Base-by-base conservation (phyloP, 2,329 filamentous ascomycete genomes). In the Lecanicillium sp. region DNA sequence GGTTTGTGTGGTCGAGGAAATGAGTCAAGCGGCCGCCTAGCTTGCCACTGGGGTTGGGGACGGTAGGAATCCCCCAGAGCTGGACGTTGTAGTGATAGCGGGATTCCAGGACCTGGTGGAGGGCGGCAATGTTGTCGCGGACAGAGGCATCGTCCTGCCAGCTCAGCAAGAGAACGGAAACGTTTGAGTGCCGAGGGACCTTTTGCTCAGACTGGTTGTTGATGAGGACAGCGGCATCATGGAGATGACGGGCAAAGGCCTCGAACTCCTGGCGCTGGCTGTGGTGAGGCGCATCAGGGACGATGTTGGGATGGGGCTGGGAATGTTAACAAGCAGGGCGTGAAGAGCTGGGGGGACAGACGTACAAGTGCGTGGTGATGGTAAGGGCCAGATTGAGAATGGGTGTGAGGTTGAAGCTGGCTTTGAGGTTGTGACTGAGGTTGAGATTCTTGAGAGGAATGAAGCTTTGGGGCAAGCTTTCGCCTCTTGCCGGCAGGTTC, bases 221-320 rank as follows among this genome's bases (percentile, higher is more conserved):
- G 55, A 84, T 82, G 57, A 82, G 70, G 74, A 83, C 82, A 54
- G 81, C 80, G 42, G 80, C 81, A 72, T 84, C 81, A 60, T 84
- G 81, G 37, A 84, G 72, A 66, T 84, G 81, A 39, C 80, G 74
- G 51, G 80, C 81, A 60, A 84, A 84, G 45, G 78, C 74, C 63
- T 84, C 81, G 64, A 84, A 84, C 57, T 83, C 79, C 64, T 79
- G 73, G 55, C 77, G 73, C 56, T 79, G 73, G 48, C 63, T 60
- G 56, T 60, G 61, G 11, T 40, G 44, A 26, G 44, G 44, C 36
- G 44, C 44, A 40, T 47, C 44, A 20, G 48, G 48, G 30, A 46
- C 44, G 43, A 39, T 49, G 23, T 48, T 36, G 21, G 29, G 41
- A 27, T 36, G 41, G 19, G 32, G 30, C 42, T 44, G 20, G 23